Evolutionary conservation across 352 stramenopile genomes (phyloP).

Genomic region (Phytophthora rubi): DNA sequence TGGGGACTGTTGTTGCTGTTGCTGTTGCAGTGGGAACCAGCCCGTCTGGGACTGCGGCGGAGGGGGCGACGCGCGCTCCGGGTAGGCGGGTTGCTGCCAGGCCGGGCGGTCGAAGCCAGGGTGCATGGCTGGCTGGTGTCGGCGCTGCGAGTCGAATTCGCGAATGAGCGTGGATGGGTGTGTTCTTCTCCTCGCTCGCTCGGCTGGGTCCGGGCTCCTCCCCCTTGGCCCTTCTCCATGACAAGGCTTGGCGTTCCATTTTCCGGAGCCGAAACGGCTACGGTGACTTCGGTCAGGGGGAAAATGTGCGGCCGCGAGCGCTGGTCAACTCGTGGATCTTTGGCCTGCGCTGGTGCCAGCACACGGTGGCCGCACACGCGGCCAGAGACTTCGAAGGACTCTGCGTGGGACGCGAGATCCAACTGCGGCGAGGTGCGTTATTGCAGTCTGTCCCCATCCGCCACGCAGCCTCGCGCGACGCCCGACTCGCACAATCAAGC

Average conservation of each 20-base stretch:
- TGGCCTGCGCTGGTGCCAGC: constrained; percentile 14
- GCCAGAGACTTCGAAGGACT: neutral
- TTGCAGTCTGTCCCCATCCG: neutral
- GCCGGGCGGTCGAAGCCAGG: constrained; percentile 11
- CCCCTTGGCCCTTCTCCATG: constrained; percentile 26
- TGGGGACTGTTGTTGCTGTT: neutral
- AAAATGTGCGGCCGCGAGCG: constrained; percentile 17
- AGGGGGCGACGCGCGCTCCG: constrained; percentile 20
- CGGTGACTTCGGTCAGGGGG: neutral
- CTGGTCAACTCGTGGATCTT: constrained; percentile 10
- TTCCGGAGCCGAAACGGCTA: constrained; percentile 32
- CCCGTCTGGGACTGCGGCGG: constrained; percentile 47
- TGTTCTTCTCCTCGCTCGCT: constrained; percentile 15
- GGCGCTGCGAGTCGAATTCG: constrained; percentile 20
- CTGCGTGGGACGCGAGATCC: constrained; percentile 14
- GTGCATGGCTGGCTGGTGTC: constrained; percentile 13
- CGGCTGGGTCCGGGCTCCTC: constrained; percentile 25
- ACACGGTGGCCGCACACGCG: neutral
- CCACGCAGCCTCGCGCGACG: neutral
- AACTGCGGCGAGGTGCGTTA: neutral
- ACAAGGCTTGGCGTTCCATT: constrained; percentile 29
- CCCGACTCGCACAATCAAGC: neutral
- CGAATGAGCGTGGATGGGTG: constrained; percentile 29
- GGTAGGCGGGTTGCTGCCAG: constrained; percentile 17
- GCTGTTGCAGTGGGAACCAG: constrained; percentile 59